Conservation (phyloP, 2,329 filamentous ascomycete species). For the Alternaria conjuncta region DNA sequence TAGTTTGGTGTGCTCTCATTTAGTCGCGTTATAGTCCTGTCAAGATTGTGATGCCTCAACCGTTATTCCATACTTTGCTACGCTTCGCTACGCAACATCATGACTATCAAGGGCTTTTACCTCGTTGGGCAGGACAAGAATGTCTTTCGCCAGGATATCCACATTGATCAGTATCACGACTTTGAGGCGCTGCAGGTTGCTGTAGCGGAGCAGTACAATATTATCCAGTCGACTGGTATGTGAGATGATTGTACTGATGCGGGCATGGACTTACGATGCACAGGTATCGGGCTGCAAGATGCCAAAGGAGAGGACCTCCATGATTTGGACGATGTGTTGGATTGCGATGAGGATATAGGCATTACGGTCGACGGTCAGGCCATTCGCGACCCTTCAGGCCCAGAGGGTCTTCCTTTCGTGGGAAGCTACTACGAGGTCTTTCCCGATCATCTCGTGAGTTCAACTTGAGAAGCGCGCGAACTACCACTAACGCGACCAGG, state of each 20-base stretch:
- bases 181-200: conserved; percentile 21
- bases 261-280: not conserved
- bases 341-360: conserved; percentile 19
- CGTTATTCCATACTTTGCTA: not conserved
- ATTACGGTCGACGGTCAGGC: conserved; percentile 17
- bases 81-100: not conserved
- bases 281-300: conserved; percentile 20
- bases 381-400: conserved; percentile 15
- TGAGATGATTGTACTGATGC: not conserved
- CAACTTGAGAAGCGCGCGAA: not conserved
- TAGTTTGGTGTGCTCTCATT: not conserved
- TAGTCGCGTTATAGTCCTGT: not conserved
- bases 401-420: conserved; percentile 17
- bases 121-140: conserved; percentile 20
- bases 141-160: conserved; percentile 21
- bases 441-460: conserved; percentile 20
- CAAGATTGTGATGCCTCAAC: not conserved
- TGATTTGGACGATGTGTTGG: conserved; percentile 18
- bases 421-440: conserved; percentile 23
- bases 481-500: not conserved
- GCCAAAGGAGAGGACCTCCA: conserved; percentile 12
- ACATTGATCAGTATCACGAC: conserved; percentile 22
- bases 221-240: conserved; percentile 15
- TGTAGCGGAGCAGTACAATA: conserved; percentile 23
- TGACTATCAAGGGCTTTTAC: conserved; percentile 25